Evolutionary conservation across 2,329 filamentous ascomycete species (phyloP).

Genomic region (Fusarium proliferatum): DNA sequence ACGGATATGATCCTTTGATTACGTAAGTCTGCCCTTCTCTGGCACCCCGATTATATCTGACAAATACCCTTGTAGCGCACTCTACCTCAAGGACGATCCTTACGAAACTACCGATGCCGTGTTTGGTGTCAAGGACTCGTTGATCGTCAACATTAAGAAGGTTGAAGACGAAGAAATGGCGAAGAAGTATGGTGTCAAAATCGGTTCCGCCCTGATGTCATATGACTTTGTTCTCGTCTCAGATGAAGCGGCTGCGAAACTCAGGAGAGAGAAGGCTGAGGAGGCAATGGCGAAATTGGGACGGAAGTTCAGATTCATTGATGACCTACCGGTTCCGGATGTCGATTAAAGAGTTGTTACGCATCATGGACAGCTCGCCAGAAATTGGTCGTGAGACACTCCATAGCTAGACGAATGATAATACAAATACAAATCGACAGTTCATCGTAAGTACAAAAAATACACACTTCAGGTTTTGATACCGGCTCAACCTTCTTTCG

Average conservation of each 20-base stretch:
- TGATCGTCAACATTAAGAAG: background rate
- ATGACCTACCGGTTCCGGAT: constrained; percentile 18
- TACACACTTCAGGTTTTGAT: rapidly evolving
- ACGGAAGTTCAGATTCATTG: constrained; percentile 11
- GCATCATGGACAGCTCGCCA: rapidly evolving
- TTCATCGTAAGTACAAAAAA: background rate
- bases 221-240: constrained; percentile 26
- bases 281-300: constrained; percentile 17
- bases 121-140: constrained; percentile 28
- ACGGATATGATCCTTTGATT: constrained; percentile 25
- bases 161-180: background rate
- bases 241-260: constrained; percentile 6
- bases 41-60: background rate
- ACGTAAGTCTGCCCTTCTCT: background rate
- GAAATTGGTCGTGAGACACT: rapidly evolving
- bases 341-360: background rate
- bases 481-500: too few species aligned
- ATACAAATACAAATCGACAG: too few species aligned
- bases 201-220: constrained; percentile 1
- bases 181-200: constrained; percentile 9
- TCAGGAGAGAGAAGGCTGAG: constrained; percentile 17
- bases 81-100: constrained; percentile 20
- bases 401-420: background rate
- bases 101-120: constrained; percentile 24
- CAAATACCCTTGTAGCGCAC: background rate